Base-by-base conservation (phyloP, 441 rosid species). In the Arabidopsis lyrata region DNA sequence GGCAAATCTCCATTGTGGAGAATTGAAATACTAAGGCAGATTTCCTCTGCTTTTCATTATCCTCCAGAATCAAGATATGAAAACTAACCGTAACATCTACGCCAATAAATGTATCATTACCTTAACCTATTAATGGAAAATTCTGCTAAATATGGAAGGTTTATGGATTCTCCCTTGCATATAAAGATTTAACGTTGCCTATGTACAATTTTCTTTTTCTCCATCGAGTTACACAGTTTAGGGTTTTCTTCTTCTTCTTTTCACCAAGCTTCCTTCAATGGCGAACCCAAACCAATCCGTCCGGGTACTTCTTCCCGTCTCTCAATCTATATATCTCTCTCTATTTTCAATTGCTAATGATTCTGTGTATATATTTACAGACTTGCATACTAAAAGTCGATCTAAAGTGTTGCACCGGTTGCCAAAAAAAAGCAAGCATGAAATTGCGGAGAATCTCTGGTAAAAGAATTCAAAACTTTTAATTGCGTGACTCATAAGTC, bases 321-420 rank as follows among this genome's bases (percentile, higher is more conserved):
- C 63, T 57, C 38, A n/a, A 16, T 61, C 31, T 9, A 5, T 16
- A 18, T 53, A 20, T 53, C 24, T 66, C 44, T 67, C 5, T 48
- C 11, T 49, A 29, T 49, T 12, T 42, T 61, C 69, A 44, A 42
- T 47, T 34, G n/a, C 31, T 10, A 8, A 69, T 54, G 58, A 61
- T 61, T 50, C 6, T 61, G 20, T 42, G 69, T 75, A 20, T 53
- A 35, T 52, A 12, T 15, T 64, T 34, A 56, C 77, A 78, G 81
- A 50, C 70, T 54, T 78, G 77, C 56, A 56, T 55, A 42, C 55
- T 78, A 20, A 78, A 45, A 67, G 77, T 77, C 2, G 52, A 67
- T 20, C 0, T 72, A 0, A 73, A 72, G 44, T 72, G 81, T 67
- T 77, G 81, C 49, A 29, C 35, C 4, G 65, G 70, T 66, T 77